Evolutionary conservation across 1,284 basidiomycete genomes (phyloP).

Genomic region (Sutorius eximius): DNA sequence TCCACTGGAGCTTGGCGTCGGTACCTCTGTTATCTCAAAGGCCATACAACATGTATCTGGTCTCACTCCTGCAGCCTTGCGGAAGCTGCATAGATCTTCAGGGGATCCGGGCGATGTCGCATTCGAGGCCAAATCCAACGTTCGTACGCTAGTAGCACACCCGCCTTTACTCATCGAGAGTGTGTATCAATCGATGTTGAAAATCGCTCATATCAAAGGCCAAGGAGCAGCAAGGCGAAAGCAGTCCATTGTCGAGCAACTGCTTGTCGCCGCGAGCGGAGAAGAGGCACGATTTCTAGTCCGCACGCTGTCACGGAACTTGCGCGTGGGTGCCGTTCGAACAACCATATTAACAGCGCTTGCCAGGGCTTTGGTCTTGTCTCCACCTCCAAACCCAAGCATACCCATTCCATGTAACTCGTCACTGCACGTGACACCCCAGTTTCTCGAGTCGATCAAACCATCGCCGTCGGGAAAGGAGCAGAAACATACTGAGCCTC

Average conservation of each 20-base stretch:
- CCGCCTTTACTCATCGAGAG: conserved; percentile 62
- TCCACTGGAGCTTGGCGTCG: conserved; percentile 75
- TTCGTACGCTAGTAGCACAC: conserved; percentile 76
- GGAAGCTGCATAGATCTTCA: conserved; percentile 59
- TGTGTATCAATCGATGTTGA: conserved; percentile 67
- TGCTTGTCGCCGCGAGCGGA: conserved; percentile 81
- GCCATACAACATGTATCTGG: conserved; percentile 85
- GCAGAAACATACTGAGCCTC: conserved; percentile 45
- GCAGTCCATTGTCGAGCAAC: conserved; percentile 76
- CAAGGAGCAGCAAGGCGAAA: conserved; percentile 75
- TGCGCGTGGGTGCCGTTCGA: conserved; percentile 86
- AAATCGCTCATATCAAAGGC: conserved; percentile 69
- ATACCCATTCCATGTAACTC: conserved; percentile 28
- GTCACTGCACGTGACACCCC: conserved; percentile 38
- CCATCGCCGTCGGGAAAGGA: conserved; percentile 41
- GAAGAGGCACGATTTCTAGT: conserved; percentile 88
- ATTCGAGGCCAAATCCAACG: conserved; percentile 76
- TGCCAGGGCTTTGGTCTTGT: conserved; percentile 77
- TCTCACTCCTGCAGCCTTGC: conserved; percentile 65
- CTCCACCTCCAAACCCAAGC: conserved; percentile 39
- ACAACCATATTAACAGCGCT: conserved; percentile 82
- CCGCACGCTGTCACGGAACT: conserved; percentile 77
- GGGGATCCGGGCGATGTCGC: conserved; percentile 87
- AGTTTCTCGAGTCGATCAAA: conserved; percentile 42
- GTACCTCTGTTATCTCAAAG: conserved; percentile 74